Conservation (phyloP, 495 filamentous ascomycete genomes). For the Xylaria scruposa region DNA sequence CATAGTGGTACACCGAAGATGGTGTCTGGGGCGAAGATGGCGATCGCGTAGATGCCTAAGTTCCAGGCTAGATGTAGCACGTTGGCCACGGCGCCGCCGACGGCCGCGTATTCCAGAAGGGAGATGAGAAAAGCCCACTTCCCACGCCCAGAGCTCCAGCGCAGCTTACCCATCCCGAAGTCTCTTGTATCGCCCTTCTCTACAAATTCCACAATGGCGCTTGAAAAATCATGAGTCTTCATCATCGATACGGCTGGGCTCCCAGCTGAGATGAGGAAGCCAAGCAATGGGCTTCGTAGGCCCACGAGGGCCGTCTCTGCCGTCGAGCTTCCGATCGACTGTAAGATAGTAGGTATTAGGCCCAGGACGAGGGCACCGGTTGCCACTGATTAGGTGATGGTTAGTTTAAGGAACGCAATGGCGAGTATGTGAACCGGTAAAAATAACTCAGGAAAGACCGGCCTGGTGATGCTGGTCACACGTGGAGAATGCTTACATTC, state of each 20-base stretch:
- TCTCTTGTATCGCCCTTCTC: conserved; percentile 6
- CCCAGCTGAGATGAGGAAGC: conserved; percentile 26
- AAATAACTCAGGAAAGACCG: not conserved
- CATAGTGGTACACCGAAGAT: conserved; percentile 24
- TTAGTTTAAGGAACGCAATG: not conserved
- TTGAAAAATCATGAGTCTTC: conserved; percentile 19
- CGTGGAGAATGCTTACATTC: conserved; percentile 16
- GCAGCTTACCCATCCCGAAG: conserved; percentile 7
- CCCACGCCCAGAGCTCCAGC: not conserved
- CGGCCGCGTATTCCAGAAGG: conserved; percentile 13
- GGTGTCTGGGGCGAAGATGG: conserved; percentile 23
- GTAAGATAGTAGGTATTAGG: conserved; percentile 25
- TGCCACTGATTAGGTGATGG: conserved; percentile 11
- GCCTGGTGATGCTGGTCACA: not conserved
- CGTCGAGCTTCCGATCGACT: conserved; percentile 26
- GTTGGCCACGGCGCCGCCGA: conserved; percentile 22
- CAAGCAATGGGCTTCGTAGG: conserved; percentile 22
- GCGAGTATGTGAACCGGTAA: not conserved
- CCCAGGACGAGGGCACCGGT: conserved; percentile 27
- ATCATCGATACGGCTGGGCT: conserved; percentile 28
- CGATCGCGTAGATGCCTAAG: conserved; percentile 18
- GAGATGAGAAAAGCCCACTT: conserved; percentile 19
- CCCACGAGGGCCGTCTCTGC: conserved; percentile 28
- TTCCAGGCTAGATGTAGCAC: conserved; percentile 19
- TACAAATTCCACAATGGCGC: not conserved